Percentiles rank a stretch among this genome's conserved stretches.
Conservation (phyloP, 2,329 filamentous ascomycete genomes). For the Leptoxyphium fumago region DNA sequence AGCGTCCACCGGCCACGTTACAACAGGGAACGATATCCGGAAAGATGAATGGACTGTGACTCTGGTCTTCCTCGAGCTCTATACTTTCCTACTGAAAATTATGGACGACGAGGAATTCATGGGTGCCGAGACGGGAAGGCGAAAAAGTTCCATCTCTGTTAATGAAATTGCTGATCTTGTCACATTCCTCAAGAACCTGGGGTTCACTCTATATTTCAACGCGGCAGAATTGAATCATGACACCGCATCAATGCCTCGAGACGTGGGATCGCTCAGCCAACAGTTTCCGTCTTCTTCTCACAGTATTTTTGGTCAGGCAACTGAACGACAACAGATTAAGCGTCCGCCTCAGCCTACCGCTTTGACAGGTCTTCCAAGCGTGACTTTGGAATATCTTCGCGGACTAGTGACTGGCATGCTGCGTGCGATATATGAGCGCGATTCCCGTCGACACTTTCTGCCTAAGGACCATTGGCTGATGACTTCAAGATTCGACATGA, state of each 20-base stretch:
- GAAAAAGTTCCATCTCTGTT: constrained; percentile 54
- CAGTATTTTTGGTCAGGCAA: too few species aligned
- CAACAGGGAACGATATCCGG: constrained; percentile 7
- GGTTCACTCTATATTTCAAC: constrained; percentile 80
- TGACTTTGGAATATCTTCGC: constrained; percentile 66
- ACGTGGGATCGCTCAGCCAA: constrained; percentile 5
- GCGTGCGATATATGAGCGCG: constrained; percentile 81
- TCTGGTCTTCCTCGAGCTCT: constrained; percentile 83
- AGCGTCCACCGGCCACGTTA: constrained; percentile 12
- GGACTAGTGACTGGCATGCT: constrained; percentile 66
- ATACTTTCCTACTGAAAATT: constrained; percentile 79
- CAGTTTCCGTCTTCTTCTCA: constrained; percentile 3
- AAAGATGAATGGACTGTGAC: constrained; percentile 75
- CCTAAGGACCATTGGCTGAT: constrained; percentile 85
- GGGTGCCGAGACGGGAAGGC: constrained; percentile 19
- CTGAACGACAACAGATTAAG: constrained; percentile 1
- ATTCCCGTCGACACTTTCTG: constrained; percentile 75
- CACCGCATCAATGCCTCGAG: constrained; percentile 3
- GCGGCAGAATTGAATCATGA: constrained; percentile 39
- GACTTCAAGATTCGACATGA: constrained; percentile 77
- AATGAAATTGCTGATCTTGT: constrained; percentile 60
- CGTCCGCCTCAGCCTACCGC: constrained; percentile 10
- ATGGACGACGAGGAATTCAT: constrained; percentile 92
- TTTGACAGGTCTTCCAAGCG: constrained; percentile 50
- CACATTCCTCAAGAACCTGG: constrained; percentile 76